Conservation (phyloP, 192 early-diverging fungal species). For the Chytriomyces sp. region DNA sequence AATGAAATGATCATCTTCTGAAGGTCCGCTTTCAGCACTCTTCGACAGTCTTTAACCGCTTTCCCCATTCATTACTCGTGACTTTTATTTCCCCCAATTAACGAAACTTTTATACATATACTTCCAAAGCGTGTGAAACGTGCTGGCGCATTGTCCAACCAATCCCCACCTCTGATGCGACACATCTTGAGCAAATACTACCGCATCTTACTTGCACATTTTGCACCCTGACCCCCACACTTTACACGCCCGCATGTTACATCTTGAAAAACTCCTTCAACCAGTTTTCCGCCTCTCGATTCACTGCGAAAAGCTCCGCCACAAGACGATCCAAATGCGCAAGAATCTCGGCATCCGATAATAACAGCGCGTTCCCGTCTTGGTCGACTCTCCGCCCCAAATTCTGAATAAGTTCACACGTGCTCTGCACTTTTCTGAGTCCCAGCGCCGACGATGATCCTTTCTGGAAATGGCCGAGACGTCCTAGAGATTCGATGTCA, state of each 20-base stretch:
- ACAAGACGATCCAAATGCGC: constrained; percentile 13
- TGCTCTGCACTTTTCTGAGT: constrained; percentile 73
- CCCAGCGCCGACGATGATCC: constrained; percentile 89
- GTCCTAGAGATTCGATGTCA: constrained; percentile 73
- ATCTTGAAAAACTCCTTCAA: constrained; percentile 13
- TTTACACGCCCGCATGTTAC: neutral
- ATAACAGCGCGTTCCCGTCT: constrained; percentile 8
- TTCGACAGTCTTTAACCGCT: too few species aligned
- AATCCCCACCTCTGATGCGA: too few species aligned
- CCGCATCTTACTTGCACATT: too few species aligned
- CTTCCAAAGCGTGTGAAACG: too few species aligned
- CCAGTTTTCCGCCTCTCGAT: constrained; percentile 18
- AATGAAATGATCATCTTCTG: too few species aligned
- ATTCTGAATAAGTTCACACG: constrained; percentile 90
- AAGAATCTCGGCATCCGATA: constrained; percentile 5
- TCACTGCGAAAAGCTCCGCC: neutral
- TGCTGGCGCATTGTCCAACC: too few species aligned
- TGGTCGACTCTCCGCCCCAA: constrained; percentile 55
- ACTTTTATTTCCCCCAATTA: too few species aligned
- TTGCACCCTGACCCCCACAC: too few species aligned
- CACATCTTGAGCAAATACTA: too few species aligned
- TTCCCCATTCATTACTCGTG: too few species aligned
- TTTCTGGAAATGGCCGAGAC: constrained; percentile 90
- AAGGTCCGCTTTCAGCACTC: too few species aligned
- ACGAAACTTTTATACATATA: too few species aligned